Evolutionary conservation across 257 asterid species (phyloP).

Genomic region (Verbascum thapsus): DNA sequence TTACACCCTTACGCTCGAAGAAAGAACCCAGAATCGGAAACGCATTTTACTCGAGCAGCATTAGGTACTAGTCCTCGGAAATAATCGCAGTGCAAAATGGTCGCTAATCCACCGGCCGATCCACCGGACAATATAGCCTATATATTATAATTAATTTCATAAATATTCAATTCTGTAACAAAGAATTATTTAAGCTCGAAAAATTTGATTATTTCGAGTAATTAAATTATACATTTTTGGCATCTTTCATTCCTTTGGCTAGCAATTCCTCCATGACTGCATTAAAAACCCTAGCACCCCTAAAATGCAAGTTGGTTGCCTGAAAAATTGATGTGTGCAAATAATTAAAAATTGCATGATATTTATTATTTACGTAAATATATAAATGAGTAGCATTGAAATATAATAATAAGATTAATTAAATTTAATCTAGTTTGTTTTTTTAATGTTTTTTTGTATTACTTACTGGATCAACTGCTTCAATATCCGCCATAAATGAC

Average conservation of each 20-base stretch:
- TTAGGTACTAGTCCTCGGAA: slow-evolving; percentile 34
- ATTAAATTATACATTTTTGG: slow-evolving; percentile 36
- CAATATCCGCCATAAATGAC: slow-evolving; percentile 37
- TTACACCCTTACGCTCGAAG: slow-evolving; percentile 34
- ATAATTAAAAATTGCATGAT: neutral
- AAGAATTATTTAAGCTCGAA: neutral
- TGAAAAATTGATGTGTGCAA: neutral
- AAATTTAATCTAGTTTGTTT: too few species aligned
- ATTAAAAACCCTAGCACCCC: slow-evolving; percentile 46
- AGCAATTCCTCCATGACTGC: slow-evolving; percentile 33
- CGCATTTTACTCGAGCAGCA: slow-evolving; percentile 36
- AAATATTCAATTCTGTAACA: too few species aligned
- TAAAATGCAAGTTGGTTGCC: slow-evolving; percentile 36
- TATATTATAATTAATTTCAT: neutral
- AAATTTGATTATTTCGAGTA: too few species aligned
- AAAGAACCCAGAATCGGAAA: slow-evolving; percentile 53
- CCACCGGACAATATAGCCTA: slow-evolving; percentile 44
- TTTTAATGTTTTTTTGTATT: too few species aligned
- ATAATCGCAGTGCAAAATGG: slow-evolving; percentile 48
- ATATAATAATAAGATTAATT: neutral
- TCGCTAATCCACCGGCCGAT: slow-evolving; percentile 58
- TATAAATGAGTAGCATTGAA: neutral
- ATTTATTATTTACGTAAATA: too few species aligned
- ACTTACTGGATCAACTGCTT: slow-evolving; percentile 33
- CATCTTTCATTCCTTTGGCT: slow-evolving; percentile 34